Base-by-base conservation (phyloP, 78 protist genomes). In the Speleostelium caveatum region DNA sequence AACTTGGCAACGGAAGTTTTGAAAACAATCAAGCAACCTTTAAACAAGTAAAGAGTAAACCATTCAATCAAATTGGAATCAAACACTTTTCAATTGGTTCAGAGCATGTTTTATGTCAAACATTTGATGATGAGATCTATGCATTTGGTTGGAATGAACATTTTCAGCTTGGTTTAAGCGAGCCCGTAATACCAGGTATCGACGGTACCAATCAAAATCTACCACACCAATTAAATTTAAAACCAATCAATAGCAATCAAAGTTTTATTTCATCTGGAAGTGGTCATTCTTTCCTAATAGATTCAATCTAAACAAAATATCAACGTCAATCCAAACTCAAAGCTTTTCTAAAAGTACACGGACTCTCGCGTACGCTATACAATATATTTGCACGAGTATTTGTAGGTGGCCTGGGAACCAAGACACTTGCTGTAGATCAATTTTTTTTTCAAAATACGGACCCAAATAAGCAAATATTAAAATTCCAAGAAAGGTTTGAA, bases 81-180 rank as follows among this genome's bases (percentile, higher is more conserved):
- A 28, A 28, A 21, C 36, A 59, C 22, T 83, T 36, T 42, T 67
- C 90, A 41, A 83, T 83, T 24, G 90, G 90, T 3, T 69, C 90
- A 2, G 90, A 83, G 8, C 90, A 83, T 36, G 16, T 83, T 5
- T 16, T 83, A 30, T 28, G 53, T 10, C 59, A 56, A 28, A 60
- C 63, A n/a, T 22, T 55, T 0, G 26, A 66, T 1, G 51, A 39
- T 26, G 28, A 33, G 0, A 26, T 83, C 0, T 83, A 69, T 17
- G 55, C 90, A 12, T 53, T 83, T 69, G 90, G 90, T 30, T 83
- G 90, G 90, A 83, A 83, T 58, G 90, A 83, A 59, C 90, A 83
- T 59, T 83, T 56, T 38, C 90, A 83, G 58, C 35, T 83, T 2
- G 90, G 90, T 0, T 49, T 53, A 19, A 24, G 73, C 22, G 90